Conservation (phyloP, 2,329 filamentous ascomycete genomes). For the Alternaria sp. region DNA sequence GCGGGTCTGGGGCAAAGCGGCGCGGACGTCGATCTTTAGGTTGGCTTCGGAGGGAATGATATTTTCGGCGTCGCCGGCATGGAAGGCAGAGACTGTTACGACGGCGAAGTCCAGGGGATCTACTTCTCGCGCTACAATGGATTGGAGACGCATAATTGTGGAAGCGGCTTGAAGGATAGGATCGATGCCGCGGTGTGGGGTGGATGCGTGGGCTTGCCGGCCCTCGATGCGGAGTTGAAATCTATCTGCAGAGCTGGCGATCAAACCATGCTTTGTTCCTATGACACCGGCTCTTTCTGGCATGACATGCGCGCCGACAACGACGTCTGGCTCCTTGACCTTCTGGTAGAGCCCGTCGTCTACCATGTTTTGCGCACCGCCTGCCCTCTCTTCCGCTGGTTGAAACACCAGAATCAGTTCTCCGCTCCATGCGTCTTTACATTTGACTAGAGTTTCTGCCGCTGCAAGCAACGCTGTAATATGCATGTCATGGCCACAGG, state of each 20-base stretch:
- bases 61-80: constrained; percentile 68
- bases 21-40: constrained; percentile 64
- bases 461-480: constrained; percentile 66
- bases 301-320: constrained; percentile 67
- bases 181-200: constrained; percentile 65
- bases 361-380: constrained; percentile 70
- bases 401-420: constrained; percentile 72
- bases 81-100: constrained; percentile 66
- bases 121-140: constrained; percentile 65
- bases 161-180: constrained; percentile 66
- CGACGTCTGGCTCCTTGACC: constrained; percentile 64
- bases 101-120: constrained; percentile 64
- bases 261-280: constrained; percentile 53
- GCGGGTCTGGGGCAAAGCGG: constrained; percentile 57
- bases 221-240: constrained; percentile 63
- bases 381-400: constrained; percentile 70
- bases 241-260: constrained; percentile 54
- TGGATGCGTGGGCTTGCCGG: constrained; percentile 65
- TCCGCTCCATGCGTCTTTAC: constrained; percentile 64
- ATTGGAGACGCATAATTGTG: constrained; percentile 66
- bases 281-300: constrained; percentile 52
- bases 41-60: constrained; percentile 65
- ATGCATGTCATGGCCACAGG: constrained; percentile 71
- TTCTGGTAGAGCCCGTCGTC: constrained; percentile 65
- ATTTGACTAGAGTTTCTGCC: constrained; percentile 58